Evolutionary conservation across 768 basidiomycete genomes (phyloP), one percentile per base, ranked within the genome.

Genomic region (Peribolospora baueri): DNA sequence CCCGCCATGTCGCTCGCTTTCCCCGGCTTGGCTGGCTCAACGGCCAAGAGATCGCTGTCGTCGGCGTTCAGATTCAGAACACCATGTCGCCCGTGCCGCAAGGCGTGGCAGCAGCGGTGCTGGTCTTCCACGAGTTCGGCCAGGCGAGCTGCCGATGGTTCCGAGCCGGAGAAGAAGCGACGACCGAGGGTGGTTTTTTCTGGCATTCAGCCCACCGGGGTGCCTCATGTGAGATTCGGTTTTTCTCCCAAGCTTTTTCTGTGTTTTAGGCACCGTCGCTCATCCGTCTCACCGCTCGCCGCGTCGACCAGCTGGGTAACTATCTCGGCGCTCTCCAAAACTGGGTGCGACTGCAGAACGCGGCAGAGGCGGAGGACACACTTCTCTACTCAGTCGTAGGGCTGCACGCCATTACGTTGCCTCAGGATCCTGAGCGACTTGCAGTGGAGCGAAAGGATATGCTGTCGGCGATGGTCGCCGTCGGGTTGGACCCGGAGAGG

Each of bases 151-250:
- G 25, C 25, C 25, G 25, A 25, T 25, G 25, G 25, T 25, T 25
- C 25, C 25, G 25, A 25, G 51, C 51, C 37, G 51, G 10, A 47
- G 40, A 48, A 53, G 46, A 46, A 47, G 41, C 36, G 14, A n/a
- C 37, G 37, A 14, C 48, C 49, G 8, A 14, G 62, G n/a, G 60
- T 62, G 41, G 70, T 90, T 43, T 82, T 95, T 65, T 86, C 84
- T 9, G 90, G 87, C 3, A 91, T 95, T 40, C 90, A 91, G 64
- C 90, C 90, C 0, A 90, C 90, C 2, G 84, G 87, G 0, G 76
- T 82, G 3, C 84, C 85, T 50, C 87, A 91, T 69, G 87, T 88
- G 66, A 39, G 60, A 48, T 42, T n/a, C 37, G 37, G 14, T n/a
- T 38, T 36, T 14, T 38, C 9, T 13, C 48, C 8, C 7, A 9